These are phyloP conservation scores for Jatropha podagrica DNA, from an alignment of 441 rosid genomes.

Conservation along the genomic window DNA sequence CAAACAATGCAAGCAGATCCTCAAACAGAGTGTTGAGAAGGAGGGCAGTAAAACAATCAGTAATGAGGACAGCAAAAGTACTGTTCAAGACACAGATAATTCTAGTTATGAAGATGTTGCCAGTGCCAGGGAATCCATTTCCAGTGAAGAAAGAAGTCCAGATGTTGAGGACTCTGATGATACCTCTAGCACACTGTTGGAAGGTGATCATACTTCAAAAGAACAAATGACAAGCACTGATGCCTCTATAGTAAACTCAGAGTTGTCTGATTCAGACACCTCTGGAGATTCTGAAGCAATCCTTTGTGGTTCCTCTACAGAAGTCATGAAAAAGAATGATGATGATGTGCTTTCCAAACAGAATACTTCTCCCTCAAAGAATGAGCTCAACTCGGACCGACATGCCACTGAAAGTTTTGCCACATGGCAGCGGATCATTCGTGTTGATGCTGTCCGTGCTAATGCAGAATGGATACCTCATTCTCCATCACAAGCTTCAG, in stretches of 20 bases:
- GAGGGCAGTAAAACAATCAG: constrained; percentile 30
- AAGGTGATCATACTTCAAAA: constrained; percentile 40
- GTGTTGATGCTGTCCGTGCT: constrained; percentile 88
- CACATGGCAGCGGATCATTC: constrained; percentile 91
- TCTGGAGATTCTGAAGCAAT: constrained; percentile 59
- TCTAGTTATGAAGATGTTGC: constrained; percentile 63
- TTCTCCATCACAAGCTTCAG: constrained; percentile 53
- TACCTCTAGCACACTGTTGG: constrained; percentile 50
- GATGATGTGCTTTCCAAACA: constrained; percentile 29
- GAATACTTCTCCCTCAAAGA: constrained; percentile 33
- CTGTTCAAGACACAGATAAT: constrained; percentile 44
- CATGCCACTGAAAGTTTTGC: constrained; percentile 57
- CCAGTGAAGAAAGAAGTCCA: constrained; percentile 46
- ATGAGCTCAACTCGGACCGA: constrained; percentile 32
- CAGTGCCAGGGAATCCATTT: constrained; percentile 50
- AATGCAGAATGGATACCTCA: constrained; percentile 75
- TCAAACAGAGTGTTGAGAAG: constrained; percentile 37
- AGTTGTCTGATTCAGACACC: constrained; percentile 67
- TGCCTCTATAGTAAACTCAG: constrained; percentile 53
- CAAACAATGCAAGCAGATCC: constrained; percentile 50
- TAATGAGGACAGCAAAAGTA: constrained; percentile 33
- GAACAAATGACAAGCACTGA: constrained; percentile 41
- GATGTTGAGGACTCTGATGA: constrained; percentile 51
- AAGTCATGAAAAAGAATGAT: constrained; percentile 44
- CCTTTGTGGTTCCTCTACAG: constrained; percentile 44